phyloP scores from a whole-genome alignment of 768 basidiomycete species.

The Panaeolus cyanescens region DNA sequence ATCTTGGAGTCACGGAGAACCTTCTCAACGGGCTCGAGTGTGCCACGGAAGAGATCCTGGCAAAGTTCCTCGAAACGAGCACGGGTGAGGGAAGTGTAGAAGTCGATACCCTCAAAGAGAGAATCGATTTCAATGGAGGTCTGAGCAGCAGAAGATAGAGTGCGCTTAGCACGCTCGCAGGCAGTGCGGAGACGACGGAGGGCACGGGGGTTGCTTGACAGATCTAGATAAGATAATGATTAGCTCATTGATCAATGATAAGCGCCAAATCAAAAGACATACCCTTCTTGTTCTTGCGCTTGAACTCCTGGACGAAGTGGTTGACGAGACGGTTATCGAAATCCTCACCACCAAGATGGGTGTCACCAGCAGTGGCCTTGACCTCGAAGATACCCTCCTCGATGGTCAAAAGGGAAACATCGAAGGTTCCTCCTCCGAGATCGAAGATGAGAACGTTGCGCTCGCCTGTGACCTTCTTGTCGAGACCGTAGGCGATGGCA shows the following conservation, averaged over 20 bases:
- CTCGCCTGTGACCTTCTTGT: conserved; percentile 89
- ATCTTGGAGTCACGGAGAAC: conserved; percentile 98
- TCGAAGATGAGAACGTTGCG: conserved; percentile 98
- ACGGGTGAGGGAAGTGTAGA: conserved; percentile 97
- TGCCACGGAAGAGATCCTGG: conserved; percentile 37
- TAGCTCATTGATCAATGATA: neutral
- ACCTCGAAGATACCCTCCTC: conserved; percentile 98
- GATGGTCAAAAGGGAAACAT: conserved; percentile 94
- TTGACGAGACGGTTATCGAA: conserved; percentile 96
- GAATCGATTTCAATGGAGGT: conserved; percentile 99
- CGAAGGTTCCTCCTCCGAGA: conserved; percentile 96
- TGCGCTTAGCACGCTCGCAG: conserved; percentile 98
- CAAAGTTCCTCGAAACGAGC: conserved; percentile 97
- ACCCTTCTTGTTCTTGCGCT: conserved; percentile 96
- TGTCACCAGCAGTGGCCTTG: conserved; percentile 96
- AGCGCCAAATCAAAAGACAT: conserved; percentile 20
- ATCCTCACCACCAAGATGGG: conserved; percentile 95
- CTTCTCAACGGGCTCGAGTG: conserved; percentile 95
- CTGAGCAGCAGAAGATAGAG: conserved; percentile 94
- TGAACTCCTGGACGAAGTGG: conserved; percentile 94
- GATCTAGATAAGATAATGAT: conserved; percentile 38
- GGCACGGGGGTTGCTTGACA: conserved; percentile 91
- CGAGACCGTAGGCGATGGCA: conserved; percentile 97
- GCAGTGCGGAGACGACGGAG: conserved; percentile 97
- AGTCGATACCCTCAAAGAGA: conserved; percentile 96